Evolutionary conservation across 805 yeast species (phyloP).

Genomic region (Hermanozyma aechmeae): DNA sequence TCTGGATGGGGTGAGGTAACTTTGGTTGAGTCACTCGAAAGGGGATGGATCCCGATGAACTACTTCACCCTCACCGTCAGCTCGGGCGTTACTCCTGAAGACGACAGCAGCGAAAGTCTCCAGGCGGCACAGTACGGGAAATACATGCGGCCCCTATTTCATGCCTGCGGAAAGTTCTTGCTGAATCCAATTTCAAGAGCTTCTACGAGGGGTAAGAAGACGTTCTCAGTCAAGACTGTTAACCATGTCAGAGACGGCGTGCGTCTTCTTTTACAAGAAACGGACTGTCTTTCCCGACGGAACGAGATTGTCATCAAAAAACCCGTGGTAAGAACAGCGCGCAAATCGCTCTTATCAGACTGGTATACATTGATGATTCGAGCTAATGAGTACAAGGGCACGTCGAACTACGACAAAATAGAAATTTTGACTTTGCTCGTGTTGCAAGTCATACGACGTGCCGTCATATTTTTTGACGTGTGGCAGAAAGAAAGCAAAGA

Average conservation of each 20-base stretch:
- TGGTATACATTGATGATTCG: conserved; percentile 74
- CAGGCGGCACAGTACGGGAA: conserved; percentile 8
- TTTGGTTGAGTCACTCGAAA: conserved; percentile 44
- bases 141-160: conserved; percentile 49
- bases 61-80: conserved; percentile 47
- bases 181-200: conserved; percentile 51
- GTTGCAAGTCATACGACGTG: conserved; percentile 57
- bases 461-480: conserved; percentile 54
- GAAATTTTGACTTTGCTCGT: conserved; percentile 55
- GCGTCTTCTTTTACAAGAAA: conserved; percentile 48
- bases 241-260: conserved; percentile 71
- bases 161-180: conserved; percentile 58
- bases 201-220: conserved; percentile 28
- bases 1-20: conserved; percentile 90
- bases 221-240: conserved; percentile 48
- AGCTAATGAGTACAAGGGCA: conserved; percentile 65
- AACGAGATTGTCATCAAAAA: conserved; percentile 58
- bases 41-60: conserved; percentile 86
- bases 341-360: conserved; percentile 65
- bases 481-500: conserved; percentile 61
- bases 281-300: conserved; percentile 69
- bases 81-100: conserved; percentile 14
- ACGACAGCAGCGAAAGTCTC: conserved; percentile 27
- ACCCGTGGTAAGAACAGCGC: conserved; percentile 50
- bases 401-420: conserved; percentile 47